Evolutionary conservation across 2,329 filamentous ascomycete genomes (phyloP), one percentile per base, ranked within the genome.

Genomic region (Dryadomyces quercivorus): DNA sequence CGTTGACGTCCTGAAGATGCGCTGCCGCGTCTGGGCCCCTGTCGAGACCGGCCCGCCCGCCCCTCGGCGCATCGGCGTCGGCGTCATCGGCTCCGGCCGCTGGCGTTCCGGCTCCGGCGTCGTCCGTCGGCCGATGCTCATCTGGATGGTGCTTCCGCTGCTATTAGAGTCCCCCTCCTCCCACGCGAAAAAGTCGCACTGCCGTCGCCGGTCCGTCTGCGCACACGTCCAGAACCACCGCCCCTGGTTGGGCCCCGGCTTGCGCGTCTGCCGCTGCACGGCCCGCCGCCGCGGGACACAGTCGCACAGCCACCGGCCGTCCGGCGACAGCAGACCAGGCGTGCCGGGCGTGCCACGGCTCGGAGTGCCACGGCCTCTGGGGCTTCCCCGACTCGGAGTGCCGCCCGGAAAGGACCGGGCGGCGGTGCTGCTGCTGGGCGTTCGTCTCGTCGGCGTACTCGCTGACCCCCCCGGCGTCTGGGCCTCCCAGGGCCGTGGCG

Each of bases 131-230:
- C 57, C 57, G 13, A 59, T 57, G 16, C 56, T 55, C 7, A 55
- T 59, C 2, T 54, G 55, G 31, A 52, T 58, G 9, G 58, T 57
- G 13, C 56, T 31, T n/a, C n/a, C n/a, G n/a, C n/a, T n/a, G n/a
- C n/a, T n/a, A n/a, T n/a, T 31, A 8, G 26, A 31, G 26, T 31
- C 4, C 26, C 26, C 26, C 26, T 74, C 68, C n/a, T 66, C 64
- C 68, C 69, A 76, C 21, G 75, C 59, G 56, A 74, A 77, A 60
- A 76, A 74, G 7, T 61, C 53, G 61, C 74, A 77, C 49, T 65
- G 63, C 8, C 53, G 43, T 1, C 56, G 55, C 7, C 64, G 63
- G 8, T 62, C 61, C n/a, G 18, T 9, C 49, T 60, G 55, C 7
- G 61, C 60, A 60, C 74, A 76, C 10, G 63, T 67, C 63, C 68